A percentile compares a stretch with the other conserved stretches of the same genome.
These are phyloP conservation scores for Oryza nivara DNA, from an alignment of 176 grass and related monocot genomes.

Conservation along the genomic window DNA sequence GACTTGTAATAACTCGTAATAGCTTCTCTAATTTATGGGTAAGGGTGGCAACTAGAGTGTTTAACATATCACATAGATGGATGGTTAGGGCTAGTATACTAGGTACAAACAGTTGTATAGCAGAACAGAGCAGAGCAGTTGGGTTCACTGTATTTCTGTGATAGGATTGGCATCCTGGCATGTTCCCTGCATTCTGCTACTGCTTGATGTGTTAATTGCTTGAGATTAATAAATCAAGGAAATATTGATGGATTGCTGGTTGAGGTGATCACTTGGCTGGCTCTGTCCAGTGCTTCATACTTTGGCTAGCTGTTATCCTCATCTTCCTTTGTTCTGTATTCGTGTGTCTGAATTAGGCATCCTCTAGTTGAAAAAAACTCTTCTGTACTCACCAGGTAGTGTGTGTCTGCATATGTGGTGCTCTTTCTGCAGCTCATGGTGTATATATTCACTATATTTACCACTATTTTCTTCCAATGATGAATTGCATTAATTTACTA, in stretches of 20 bases:
- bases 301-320: background rate
- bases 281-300: background rate
- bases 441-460: background rate
- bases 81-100: background rate
- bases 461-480: background rate
- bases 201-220: background rate
- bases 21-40: background rate
- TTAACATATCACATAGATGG: background rate
- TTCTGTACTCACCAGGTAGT: background rate
- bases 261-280: background rate
- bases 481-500: background rate
- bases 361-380: background rate
- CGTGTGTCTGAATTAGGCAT: background rate
- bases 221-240: background rate
- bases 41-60: background rate
- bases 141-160: background rate
- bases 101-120: background rate
- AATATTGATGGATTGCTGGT: background rate
- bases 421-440: background rate
- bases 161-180: background rate
- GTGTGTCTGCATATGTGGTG: background rate
- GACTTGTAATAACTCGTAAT: background rate
- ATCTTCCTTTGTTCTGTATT: background rate
- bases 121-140: background rate
- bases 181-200: background rate